phyloP scores from a whole-genome alignment of 2,329 filamentous ascomycete species.

The Penicillium sp. region DNA sequence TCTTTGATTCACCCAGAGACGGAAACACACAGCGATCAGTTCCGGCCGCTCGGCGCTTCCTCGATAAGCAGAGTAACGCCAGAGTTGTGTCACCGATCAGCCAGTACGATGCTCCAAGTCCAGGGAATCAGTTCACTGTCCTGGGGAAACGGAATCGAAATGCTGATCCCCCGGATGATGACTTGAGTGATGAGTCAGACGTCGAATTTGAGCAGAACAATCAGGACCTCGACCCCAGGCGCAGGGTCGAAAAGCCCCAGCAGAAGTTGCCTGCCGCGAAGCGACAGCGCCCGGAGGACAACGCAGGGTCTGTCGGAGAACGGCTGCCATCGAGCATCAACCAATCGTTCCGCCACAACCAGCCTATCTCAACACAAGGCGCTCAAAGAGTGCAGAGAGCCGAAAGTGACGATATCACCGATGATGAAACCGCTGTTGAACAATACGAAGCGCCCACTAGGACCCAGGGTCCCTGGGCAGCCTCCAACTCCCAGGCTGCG shows the following conservation, averaged over 20 bases:
- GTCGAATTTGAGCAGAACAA: conserved; percentile 34
- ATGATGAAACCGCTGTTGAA: background rate
- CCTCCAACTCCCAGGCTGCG: background rate
- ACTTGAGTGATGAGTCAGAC: conserved; percentile 20
- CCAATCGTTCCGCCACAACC: background rate
- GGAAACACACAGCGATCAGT: background rate
- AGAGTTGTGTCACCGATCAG: conserved; percentile 30
- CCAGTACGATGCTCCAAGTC: conserved; percentile 18
- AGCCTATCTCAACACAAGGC: background rate
- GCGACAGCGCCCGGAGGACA: conserved; percentile 1
- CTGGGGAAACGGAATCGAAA: conserved; percentile 1
- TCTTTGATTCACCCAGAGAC: conserved; percentile 2
- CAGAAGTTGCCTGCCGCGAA: conserved; percentile 4
- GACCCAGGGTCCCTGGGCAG: background rate
- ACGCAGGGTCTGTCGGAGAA: background rate
- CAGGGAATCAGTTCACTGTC: conserved; percentile 8
- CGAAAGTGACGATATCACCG: background rate
- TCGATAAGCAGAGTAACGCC: conserved; percentile 31
- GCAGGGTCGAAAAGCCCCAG: conserved; percentile 28
- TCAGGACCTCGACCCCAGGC: conserved; percentile 26
- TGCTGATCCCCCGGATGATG: conserved; percentile 30
- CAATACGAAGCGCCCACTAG: background rate
- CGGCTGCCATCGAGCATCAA: conserved; percentile 5
- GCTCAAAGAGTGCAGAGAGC: background rate
- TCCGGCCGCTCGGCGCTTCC: conserved; percentile 17